phyloP scores from a whole-genome alignment of 2,329 filamentous ascomycete genomes.

The Epichloe brachyelytri region DNA sequence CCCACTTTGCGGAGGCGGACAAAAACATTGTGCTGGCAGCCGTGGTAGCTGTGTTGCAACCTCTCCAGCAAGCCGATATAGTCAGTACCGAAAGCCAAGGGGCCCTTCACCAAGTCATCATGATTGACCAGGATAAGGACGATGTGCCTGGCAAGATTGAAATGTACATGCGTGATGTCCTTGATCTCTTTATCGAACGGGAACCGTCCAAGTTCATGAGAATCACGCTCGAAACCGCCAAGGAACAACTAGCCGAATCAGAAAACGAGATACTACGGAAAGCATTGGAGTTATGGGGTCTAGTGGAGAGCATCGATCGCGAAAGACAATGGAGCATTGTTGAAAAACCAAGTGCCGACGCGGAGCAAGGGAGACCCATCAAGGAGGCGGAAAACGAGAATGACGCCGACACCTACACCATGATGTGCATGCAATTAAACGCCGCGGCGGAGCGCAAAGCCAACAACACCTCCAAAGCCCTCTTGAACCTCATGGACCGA shows the following conservation, averaged over 20 bases:
- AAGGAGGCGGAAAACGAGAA: slow-evolving; percentile 34
- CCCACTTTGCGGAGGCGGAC: slow-evolving; percentile 42
- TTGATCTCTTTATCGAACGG: slow-evolving; percentile 43
- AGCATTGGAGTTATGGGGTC: slow-evolving; percentile 50
- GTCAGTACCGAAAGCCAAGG: slow-evolving; percentile 20
- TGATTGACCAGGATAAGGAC: slow-evolving; percentile 49
- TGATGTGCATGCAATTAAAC: slow-evolving; percentile 51
- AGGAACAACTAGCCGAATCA: slow-evolving; percentile 30
- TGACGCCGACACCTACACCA: slow-evolving; percentile 44
- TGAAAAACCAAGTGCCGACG: slow-evolving; percentile 30
- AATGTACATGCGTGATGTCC: slow-evolving; percentile 44
- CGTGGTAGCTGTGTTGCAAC: slow-evolving; percentile 20
- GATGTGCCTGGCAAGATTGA: slow-evolving; percentile 48
- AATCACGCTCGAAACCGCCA: slow-evolving; percentile 42
- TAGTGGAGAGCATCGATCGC: slow-evolving; percentile 52
- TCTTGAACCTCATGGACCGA: slow-evolving; percentile 48
- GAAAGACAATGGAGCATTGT: slow-evolving; percentile 49
- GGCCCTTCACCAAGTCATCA: slow-evolving; percentile 26
- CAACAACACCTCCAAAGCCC: slow-evolving; percentile 41
- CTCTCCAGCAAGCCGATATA: slow-evolving; percentile 20
- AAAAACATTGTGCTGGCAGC: slow-evolving; percentile 29
- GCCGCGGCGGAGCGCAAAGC: slow-evolving; percentile 53
- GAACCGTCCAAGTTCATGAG: slow-evolving; percentile 49
- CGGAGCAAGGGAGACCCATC: slow-evolving; percentile 31
- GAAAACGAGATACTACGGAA: slow-evolving; percentile 43